These are phyloP conservation scores for Cubamyces sp. DNA, from an alignment of 768 basidiomycete species.

Conservation along the genomic window DNA sequence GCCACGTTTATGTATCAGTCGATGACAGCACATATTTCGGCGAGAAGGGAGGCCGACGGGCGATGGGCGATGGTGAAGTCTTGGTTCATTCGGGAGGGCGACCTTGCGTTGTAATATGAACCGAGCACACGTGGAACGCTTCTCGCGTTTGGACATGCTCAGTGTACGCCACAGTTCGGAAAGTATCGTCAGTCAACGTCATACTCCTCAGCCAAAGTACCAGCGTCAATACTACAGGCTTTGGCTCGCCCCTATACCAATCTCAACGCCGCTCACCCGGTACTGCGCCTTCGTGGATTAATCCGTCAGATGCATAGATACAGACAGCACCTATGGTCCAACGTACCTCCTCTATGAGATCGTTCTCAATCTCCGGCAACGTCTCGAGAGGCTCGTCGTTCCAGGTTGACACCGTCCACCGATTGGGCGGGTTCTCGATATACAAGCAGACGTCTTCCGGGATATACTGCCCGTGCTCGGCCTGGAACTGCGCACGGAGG, in stretches of 20 bases:
- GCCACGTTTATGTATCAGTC: no score
- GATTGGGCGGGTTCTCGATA: conserved; percentile 73
- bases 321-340: not conserved
- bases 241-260: conserved; percentile 24
- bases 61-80: no score
- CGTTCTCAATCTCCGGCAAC: conserved; percentile 63
- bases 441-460: conserved; percentile 82
- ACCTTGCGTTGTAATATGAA: no score
- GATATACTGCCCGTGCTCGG: conserved; percentile 71
- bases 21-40: no score
- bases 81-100: no score
- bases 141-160: no score
- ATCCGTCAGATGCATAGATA: not conserved
- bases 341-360: conserved; percentile 58
- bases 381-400: conserved; percentile 57
- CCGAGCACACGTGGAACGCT: no score
- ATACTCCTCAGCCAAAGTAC: no score
- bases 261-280: conserved; percentile 11
- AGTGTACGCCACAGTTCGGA: no score
- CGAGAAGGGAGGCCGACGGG: no score
- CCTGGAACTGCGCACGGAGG: conserved; percentile 69
- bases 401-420: conserved; percentile 68
- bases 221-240: conserved; percentile 19
- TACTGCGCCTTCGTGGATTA: conserved; percentile 36
- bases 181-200: no score